Base-by-base conservation (phyloP, 2,329 filamentous ascomycete genomes). In the Apiospora pterosperma region DNA sequence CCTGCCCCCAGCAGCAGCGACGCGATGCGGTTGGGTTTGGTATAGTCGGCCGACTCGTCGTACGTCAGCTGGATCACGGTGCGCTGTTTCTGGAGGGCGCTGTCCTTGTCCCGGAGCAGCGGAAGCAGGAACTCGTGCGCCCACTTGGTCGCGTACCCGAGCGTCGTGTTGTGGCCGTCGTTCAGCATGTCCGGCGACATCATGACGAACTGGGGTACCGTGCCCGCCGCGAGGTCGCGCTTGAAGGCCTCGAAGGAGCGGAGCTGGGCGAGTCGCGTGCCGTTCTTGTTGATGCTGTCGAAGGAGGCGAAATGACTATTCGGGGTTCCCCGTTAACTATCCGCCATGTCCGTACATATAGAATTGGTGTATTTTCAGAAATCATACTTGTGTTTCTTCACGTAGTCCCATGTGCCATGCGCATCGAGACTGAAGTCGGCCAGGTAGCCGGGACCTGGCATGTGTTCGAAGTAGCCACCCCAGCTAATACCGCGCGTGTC, bases 41-140 rank as follows among this genome's bases (percentile, higher is more conserved):
- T 76, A 77, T 93, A 93, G 28, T 85, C 87, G 68, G 89, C 85
- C 72, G 88, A 90, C 78, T 96, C 92, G 69, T 96, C 92, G 73
- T 92, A 96, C 19, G 88, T 94, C 64, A 96, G 77, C 19, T 95
- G 81, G 10, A 96, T 84, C 2, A 96, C 83, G 0, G 91, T 94
- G 71, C 89, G 86, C 63, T 91, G 82, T 84, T 88, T 89, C 76
- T 95, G 94, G 23, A 48, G 23, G 5, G 3, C 28, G 23, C 28
- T 28, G 5, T 14, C 23, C 23, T 28, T 31, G 44, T 31, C 23
- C 25, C n/a, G 10, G 6, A 95, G 80, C 19, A 96, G 85, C 0
- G 91, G 90, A 62, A 85, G 82, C 8, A 96, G 77, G 78, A 93
- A 94, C 61, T 76, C 79, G 59, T 85, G 84, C 19, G 87, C 84